Conservation (phyloP, 371 early-diverging fungal species). For the Rhizopus microsporus region DNA sequence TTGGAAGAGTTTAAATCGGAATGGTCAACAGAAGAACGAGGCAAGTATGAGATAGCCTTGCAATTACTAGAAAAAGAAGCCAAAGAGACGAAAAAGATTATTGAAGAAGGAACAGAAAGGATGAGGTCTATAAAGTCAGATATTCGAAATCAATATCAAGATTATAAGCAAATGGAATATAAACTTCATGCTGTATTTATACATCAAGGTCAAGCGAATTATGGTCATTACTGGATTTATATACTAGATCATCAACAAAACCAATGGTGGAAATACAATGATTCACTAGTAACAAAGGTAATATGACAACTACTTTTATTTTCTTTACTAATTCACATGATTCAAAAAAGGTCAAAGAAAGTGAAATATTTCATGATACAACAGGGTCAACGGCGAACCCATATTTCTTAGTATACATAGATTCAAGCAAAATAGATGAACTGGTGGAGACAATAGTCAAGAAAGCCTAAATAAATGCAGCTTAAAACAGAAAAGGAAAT, state of each 20-base stretch:
- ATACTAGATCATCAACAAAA: conserved; percentile 64
- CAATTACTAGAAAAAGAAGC: conserved; percentile 25
- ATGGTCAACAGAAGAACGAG: conserved; percentile 2
- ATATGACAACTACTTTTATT: neutral
- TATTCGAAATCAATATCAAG: conserved; percentile 39
- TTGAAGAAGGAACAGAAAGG: conserved; percentile 12
- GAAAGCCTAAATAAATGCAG: neutral
- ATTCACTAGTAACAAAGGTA: conserved; percentile 71
- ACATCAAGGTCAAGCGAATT: conserved; percentile 72
- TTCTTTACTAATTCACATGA: neutral
- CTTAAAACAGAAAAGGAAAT: too few relatives aligned
- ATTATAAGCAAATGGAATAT: conserved; percentile 49
- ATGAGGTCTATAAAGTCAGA: conserved; percentile 20
- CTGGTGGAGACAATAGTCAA: conserved; percentile 33
- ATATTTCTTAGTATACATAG: conserved; percentile 68
- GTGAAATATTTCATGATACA: conserved; percentile 57
- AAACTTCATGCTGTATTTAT: conserved; percentile 72
- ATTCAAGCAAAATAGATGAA: conserved; percentile 26
- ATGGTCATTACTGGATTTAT: conserved; percentile 91
- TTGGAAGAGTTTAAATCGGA: conserved; percentile 23
- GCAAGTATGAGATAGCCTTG: conserved; percentile 22
- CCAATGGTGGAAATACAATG: conserved; percentile 87
- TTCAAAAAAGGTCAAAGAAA: conserved; percentile 40
- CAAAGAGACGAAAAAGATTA: conserved; percentile 15
- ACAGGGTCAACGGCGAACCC: conserved; percentile 65